These are phyloP conservation scores for Gossypium mustelinum DNA, from an alignment of 345 rosid species.

Conservation along the genomic window DNA sequence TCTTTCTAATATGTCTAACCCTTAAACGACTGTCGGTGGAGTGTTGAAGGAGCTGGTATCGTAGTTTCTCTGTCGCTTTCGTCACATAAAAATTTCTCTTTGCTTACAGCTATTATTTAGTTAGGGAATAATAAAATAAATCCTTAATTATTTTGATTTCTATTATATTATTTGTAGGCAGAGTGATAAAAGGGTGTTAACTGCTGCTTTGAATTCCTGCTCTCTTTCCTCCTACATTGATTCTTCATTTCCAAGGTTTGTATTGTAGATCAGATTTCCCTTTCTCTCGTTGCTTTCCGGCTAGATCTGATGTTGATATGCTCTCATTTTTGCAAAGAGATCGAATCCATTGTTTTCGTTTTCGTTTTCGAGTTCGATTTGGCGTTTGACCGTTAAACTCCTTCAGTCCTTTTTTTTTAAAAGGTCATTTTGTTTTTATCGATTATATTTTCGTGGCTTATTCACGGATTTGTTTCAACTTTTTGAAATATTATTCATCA, in stretches of 20 bases:
- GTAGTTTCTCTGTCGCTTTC: conserved; percentile 14
- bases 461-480: not conserved
- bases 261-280: not conserved
- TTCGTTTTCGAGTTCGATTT: not conserved
- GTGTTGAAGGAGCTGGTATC: not conserved
- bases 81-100: not conserved
- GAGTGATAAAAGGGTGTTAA: not conserved
- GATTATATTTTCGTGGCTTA: not conserved
- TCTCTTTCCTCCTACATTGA: not conserved
- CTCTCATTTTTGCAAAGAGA: not conserved
- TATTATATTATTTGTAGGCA: not conserved
- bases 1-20: not conserved
- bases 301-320: conserved; percentile 3
- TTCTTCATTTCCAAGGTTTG: conserved; percentile 14
- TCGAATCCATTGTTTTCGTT: not conserved
- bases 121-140: not conserved
- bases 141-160: not conserved
- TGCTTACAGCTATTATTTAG: conserved; percentile 7
- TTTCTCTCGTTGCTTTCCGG: not conserved
- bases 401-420: not conserved
- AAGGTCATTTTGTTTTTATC: not conserved
- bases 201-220: conserved; percentile 7
- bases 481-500: not conserved
- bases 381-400: not conserved
- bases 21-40: conserved; percentile 4